Evolutionary conservation across 768 basidiomycete species (phyloP), one percentile per base, ranked within the genome.

Genomic region (Mycena kentingensis): DNA sequence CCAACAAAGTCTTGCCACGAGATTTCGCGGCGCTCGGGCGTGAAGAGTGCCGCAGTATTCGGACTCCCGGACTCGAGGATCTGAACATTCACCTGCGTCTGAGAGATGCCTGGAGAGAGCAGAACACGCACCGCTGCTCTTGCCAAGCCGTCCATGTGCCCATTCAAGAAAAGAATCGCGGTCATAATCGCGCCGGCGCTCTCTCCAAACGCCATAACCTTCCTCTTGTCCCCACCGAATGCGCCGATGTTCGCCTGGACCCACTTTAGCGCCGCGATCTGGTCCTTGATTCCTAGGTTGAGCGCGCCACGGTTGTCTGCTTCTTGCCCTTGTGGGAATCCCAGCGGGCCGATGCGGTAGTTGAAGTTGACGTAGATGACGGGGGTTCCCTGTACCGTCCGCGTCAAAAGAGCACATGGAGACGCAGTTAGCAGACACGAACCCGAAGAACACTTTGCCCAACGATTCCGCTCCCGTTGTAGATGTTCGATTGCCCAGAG

Each of bases 161-260:
- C 64, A 52, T 70, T 67, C 26, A 77, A 56, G 49, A 67, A 68
- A 4, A 74, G 70, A 47, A 72, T 56, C 1, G 71, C 61, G 19
- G 72, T 73, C 61, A 69, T 70, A 19, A 76, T 74, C 1, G 79
- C 70, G 0, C 80, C 80, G 0, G 80, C 79, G n/a, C 71, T 75
- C 58, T 80, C 70, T 3, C 80, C 80, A 45, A 75, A 73, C 5
- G 74, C 63, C 0, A 76, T 79, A 2, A 80, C 75, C 66, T 77
- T 73, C 11, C n/a, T 60, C n/a, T 69, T 70, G 59, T 78, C 80
- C n/a, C 84, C 85, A 4, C 83, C 82, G 58, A 85, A 86, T 0
- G 67, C 61, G 29, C 60, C 68, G 45, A 85, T 82, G 55, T 86
- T 77, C 32, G 70, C 57, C 49, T 84, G 78, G 0, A 85, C 75